phyloP scores from a whole-genome alignment of 306 rosid species.

The Geum urbanum region DNA sequence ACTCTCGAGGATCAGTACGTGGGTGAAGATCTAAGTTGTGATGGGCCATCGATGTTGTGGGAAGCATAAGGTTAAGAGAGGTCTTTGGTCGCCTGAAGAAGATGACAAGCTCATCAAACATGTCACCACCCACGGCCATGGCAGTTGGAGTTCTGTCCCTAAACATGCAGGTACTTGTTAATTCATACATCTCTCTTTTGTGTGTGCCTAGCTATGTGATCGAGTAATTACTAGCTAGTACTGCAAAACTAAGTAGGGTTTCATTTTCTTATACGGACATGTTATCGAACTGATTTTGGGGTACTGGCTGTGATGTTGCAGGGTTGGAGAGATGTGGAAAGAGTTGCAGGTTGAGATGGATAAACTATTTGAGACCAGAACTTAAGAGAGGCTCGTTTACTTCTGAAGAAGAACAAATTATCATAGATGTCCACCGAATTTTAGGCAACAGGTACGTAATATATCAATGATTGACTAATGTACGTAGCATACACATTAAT shows the following conservation, averaged over 20 bases:
- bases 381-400: conserved; percentile 47
- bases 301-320: neutral
- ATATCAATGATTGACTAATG: neutral
- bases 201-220: neutral
- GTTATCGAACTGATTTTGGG: neutral
- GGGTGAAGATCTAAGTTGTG: neutral
- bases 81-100: conserved; percentile 65
- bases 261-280: too few relatives aligned
- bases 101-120: conserved; percentile 46
- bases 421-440: conserved; percentile 49
- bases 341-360: conserved; percentile 57
- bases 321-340: conserved; percentile 56
- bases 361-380: conserved; percentile 53
- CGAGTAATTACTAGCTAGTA: neutral
- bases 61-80: conserved; percentile 52
- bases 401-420: conserved; percentile 46
- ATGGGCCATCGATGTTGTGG: conserved; percentile 44
- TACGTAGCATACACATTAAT: neutral
- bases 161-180: conserved; percentile 40
- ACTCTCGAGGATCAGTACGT: neutral
- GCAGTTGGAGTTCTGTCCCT: conserved; percentile 59
- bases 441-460: conserved; percentile 43
- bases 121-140: conserved; percentile 44
- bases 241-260: neutral
- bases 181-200: neutral